phyloP scores from a whole-genome alignment of 169 alveolate species.

The Eimeria tenella region DNA sequence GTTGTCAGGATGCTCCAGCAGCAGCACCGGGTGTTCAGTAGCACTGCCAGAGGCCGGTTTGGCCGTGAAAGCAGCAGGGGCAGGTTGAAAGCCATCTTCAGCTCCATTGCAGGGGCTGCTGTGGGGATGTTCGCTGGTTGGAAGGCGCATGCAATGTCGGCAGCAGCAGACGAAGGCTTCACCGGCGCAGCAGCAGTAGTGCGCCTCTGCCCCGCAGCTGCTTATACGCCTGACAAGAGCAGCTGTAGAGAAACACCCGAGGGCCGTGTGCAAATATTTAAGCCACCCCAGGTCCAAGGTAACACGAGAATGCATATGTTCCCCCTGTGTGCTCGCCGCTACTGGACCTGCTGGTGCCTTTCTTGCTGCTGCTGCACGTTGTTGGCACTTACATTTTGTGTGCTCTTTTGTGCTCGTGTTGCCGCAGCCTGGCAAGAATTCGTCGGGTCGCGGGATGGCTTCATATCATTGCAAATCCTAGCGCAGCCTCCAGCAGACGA shows the following conservation, averaged over 20 bases:
- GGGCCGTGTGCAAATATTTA: not conserved
- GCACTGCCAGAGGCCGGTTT: not conserved
- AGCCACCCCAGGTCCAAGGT: conserved; percentile 39
- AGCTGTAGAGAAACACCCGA: conserved; percentile 32
- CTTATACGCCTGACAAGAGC: not conserved
- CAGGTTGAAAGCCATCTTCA: not conserved
- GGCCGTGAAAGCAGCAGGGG: conserved; percentile 18
- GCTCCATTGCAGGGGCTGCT: conserved; percentile 11
- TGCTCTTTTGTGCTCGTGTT: not conserved
- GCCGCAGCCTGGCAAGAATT: conserved; percentile 44
- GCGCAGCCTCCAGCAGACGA: conserved; percentile 34
- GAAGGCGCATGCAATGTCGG: conserved; percentile 30
- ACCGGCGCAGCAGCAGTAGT: conserved; percentile 36
- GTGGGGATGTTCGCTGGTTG: not conserved
- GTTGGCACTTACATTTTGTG: not conserved
- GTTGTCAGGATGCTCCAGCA: not conserved
- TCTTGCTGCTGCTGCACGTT: not conserved
- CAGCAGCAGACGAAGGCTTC: conserved; percentile 46
- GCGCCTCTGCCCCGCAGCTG: conserved; percentile 43
- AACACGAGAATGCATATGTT: not conserved
- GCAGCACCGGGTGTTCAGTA: conserved; percentile 10
- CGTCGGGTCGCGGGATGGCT: not conserved
- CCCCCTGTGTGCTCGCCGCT: not conserved
- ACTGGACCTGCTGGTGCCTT: not conserved
- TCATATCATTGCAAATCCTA: conserved; percentile 8